Conservation (phyloP, 441 rosid genomes). For the Pelargonium cotyledonis region DNA sequence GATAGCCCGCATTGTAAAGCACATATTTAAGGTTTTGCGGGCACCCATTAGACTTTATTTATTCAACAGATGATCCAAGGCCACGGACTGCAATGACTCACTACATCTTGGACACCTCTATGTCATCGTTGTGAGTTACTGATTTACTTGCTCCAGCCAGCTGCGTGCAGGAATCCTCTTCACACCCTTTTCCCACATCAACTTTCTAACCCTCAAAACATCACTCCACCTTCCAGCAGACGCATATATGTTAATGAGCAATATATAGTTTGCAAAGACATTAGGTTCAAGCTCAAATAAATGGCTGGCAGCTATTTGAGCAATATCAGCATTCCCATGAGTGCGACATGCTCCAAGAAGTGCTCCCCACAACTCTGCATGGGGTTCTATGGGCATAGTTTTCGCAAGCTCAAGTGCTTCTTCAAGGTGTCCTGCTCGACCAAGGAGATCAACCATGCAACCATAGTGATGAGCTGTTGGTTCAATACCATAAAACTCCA, state of each 20-base stretch:
- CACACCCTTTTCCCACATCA: constrained; percentile 47
- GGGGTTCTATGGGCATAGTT: constrained; percentile 51
- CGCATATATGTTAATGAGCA: constrained; percentile 62
- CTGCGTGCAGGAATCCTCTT: constrained; percentile 73
- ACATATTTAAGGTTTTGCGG: constrained; percentile 46
- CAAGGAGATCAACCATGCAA: constrained; percentile 76
- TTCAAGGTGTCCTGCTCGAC: constrained; percentile 54
- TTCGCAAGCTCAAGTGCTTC: constrained; percentile 58
- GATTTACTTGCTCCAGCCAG: constrained; percentile 65
- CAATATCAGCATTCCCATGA: constrained; percentile 60
- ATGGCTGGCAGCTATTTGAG: constrained; percentile 58
- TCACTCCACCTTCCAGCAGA: constrained; percentile 55
- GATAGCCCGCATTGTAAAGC: constrained; percentile 40
- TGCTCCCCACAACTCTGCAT: constrained; percentile 82
- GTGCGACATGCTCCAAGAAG: constrained; percentile 75
- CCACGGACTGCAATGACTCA: constrained; percentile 38
- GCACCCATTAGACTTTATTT: constrained; percentile 40
- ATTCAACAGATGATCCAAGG: constrained; percentile 39
- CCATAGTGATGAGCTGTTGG: constrained; percentile 62
- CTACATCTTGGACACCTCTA: no score
- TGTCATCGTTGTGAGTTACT: constrained; percentile 28
- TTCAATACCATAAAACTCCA: constrained; percentile 47
- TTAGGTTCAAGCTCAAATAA: constrained; percentile 69
- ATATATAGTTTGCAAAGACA: constrained; percentile 54
- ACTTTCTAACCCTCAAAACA: constrained; percentile 41